Evolutionary conservation across 305 asterid genomes (phyloP), one percentile per base, ranked within the genome.

Genomic region (Ilex paraguariensis): DNA sequence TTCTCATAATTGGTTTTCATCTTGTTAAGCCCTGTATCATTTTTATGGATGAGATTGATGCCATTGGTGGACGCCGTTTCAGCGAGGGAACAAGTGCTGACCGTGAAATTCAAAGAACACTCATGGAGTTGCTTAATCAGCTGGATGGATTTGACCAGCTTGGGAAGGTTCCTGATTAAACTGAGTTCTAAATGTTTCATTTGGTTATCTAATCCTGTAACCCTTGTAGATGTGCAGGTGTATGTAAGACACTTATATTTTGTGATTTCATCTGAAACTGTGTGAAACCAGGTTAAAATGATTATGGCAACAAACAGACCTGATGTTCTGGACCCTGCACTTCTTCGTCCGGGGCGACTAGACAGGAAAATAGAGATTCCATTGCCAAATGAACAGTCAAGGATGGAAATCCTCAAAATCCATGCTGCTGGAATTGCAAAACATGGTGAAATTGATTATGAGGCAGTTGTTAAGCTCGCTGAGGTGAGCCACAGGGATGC

Each of bases 381-480:
- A 33, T 73, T 91, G 72, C 96, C 98, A 32, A 88, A 90, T 70
- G 98, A 92, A 71, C 98, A 93, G 67, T 93, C 98, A 44, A 87
- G 98, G 70, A 79, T 84, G 94, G 97, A 93, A 73, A 86, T 88
- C 74, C 90, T 91, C 42, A 91, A 88, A 77, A 91, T 88, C 60
- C 98, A 91, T 77, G 97, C 97, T 40, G 77, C 95, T 67, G 97
- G 97, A 73, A 90, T 90, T 55, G 98, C 98, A 60, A 93, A 93
- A 71, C 98, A 93, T 59, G 98, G 98, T 57, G 97, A 93, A 77
- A 93, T 90, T 70, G 97, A 90, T 76, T 93, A 93, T 30, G 97
- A 93, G 72, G 95, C 97, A 61, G 95, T 91, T 70, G 87, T 93
- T 59, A 93, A 93, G 77, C 97, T 90, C 59, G 98, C 98, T 63